Conservation (phyloP, 805 yeast species). For the Starmera dryadoides region DNA sequence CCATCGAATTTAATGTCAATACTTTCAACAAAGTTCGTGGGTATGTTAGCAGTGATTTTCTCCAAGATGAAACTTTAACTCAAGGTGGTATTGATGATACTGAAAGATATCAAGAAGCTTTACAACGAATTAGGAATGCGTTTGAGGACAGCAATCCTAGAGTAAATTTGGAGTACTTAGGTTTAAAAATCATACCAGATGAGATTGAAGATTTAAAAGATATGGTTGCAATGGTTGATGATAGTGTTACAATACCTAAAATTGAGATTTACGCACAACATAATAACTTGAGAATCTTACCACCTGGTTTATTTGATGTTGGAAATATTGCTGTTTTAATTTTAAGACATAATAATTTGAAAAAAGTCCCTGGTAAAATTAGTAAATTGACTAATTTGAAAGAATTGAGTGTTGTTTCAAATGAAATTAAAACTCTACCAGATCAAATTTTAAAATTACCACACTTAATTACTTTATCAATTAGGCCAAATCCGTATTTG, state of each 20-base stretch:
- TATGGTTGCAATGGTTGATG: slow-evolving; percentile 35
- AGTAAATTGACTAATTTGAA: slow-evolving; percentile 32
- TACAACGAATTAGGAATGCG: slow-evolving; percentile 33
- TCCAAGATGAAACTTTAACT: slow-evolving; percentile 8
- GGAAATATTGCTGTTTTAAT: slow-evolving; percentile 43
- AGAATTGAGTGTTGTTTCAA: slow-evolving; percentile 45
- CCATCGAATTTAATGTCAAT: slow-evolving; percentile 19
- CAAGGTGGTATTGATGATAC: slow-evolving; percentile 13
- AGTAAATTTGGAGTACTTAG: slow-evolving; percentile 41
- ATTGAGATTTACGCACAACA: slow-evolving; percentile 44
- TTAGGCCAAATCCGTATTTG: slow-evolving; percentile 46
- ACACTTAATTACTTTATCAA: slow-evolving; percentile 35
- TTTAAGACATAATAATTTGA: slow-evolving; percentile 42
- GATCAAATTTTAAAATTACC: slow-evolving; percentile 42
- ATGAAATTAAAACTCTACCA: slow-evolving; percentile 45
- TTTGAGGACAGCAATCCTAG: slow-evolving; percentile 40
- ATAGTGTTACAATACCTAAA: slow-evolving; percentile 26
- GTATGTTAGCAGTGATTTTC: slow-evolving; percentile 15
- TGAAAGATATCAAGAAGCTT: slow-evolving; percentile 21
- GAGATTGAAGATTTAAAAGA: slow-evolving; percentile 51
- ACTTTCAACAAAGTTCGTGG: slow-evolving; percentile 15
- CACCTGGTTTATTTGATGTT: slow-evolving; percentile 44
- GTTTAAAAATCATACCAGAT: slow-evolving; percentile 43
- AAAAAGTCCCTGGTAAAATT: slow-evolving; percentile 40
- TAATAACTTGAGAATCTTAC: slow-evolving; percentile 39